Conservation (phyloP, 805 yeast genomes). For the Candida hispaniensis region DNA sequence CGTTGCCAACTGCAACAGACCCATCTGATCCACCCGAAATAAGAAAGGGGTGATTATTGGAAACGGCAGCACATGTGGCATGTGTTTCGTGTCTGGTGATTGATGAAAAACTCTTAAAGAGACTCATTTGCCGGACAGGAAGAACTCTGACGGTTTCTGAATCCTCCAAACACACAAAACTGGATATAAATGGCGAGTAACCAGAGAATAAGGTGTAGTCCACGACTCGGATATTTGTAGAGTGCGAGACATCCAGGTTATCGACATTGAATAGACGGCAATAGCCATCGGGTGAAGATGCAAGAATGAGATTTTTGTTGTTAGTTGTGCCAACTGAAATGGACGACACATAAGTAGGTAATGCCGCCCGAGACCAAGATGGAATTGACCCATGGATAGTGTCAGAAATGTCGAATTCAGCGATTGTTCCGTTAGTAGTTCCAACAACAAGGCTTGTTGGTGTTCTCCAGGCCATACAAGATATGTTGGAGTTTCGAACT, state of each 20-base stretch:
- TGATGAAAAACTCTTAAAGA: slow-evolving; percentile 25
- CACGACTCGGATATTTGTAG: slow-evolving; percentile 24
- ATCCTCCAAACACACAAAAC: slow-evolving; percentile 37
- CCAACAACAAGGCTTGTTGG: slow-evolving; percentile 43
- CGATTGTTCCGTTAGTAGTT: slow-evolving; percentile 45
- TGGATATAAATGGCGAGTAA: slow-evolving; percentile 22
- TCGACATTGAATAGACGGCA: slow-evolving; percentile 9
- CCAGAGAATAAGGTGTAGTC: slow-evolving; percentile 27
- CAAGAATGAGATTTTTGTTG: slow-evolving; percentile 1
- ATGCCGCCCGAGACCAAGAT: not conserved
- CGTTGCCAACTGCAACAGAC: slow-evolving; percentile 33
- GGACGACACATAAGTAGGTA: slow-evolving; percentile 11
- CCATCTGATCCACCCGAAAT: slow-evolving; percentile 45
- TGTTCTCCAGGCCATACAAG: slow-evolving; percentile 40
- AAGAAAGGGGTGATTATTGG: slow-evolving; percentile 38
- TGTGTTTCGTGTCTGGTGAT: slow-evolving; percentile 35
- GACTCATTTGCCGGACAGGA: slow-evolving; percentile 30
- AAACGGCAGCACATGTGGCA: slow-evolving; percentile 33
- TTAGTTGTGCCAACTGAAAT: slow-evolving; percentile 3
- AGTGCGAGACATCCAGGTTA: slow-evolving; percentile 16
- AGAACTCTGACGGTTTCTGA: slow-evolving; percentile 30
- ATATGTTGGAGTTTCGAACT: slow-evolving; percentile 28
- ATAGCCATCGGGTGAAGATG: slow-evolving; percentile 13
- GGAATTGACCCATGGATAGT: slow-evolving; percentile 4
- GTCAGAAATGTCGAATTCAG: slow-evolving; percentile 39